Evolutionary conservation across 2,329 filamentous ascomycete species (phyloP).

Genomic region (Arthroderma sp.): DNA sequence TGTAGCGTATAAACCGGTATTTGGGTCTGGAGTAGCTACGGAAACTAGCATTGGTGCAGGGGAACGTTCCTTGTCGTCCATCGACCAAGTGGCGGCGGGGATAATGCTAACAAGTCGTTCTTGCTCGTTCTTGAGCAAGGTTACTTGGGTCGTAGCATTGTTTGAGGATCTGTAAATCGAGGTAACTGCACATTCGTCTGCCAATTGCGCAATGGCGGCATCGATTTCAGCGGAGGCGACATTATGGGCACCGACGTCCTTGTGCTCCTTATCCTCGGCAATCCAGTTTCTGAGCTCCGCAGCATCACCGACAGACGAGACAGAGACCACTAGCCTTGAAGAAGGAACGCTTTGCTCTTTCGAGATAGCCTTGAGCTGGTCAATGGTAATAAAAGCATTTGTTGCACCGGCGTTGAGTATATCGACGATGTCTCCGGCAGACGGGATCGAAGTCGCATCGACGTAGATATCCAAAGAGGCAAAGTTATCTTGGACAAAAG

Average conservation of each 20-base stretch:
- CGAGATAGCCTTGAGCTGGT: constrained; percentile 49
- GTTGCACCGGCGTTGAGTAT: constrained; percentile 75
- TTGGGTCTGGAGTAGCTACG: constrained; percentile 66
- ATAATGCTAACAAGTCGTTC: constrained; percentile 57
- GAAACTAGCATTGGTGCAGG: constrained; percentile 59
- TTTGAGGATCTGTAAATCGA: constrained; percentile 28
- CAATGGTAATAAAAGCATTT: constrained; percentile 66
- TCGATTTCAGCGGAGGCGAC: constrained; percentile 17
- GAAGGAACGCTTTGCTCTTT: constrained; percentile 39
- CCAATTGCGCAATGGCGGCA: constrained; percentile 15
- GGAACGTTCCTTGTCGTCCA: constrained; percentile 48
- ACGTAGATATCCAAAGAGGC: constrained; percentile 52
- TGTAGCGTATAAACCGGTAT: constrained; percentile 75
- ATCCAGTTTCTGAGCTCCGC: constrained; percentile 29
- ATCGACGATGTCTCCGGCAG: constrained; percentile 59
- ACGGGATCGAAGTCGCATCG: constrained; percentile 58
- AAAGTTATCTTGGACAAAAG: constrained; percentile 46
- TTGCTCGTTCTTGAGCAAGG: constrained; percentile 35
- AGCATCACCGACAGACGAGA: constrained; percentile 29
- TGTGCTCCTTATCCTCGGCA: constrained; percentile 22
- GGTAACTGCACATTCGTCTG: constrained; percentile 26
- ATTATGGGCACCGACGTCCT: constrained; percentile 23
- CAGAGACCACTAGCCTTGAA: constrained; percentile 44
- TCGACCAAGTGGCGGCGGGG: constrained; percentile 55
- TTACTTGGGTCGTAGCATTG: constrained; percentile 31